Evolutionary conservation across 2,329 filamentous ascomycete genomes (phyloP).

Genomic region (Apiospora aurea): DNA sequence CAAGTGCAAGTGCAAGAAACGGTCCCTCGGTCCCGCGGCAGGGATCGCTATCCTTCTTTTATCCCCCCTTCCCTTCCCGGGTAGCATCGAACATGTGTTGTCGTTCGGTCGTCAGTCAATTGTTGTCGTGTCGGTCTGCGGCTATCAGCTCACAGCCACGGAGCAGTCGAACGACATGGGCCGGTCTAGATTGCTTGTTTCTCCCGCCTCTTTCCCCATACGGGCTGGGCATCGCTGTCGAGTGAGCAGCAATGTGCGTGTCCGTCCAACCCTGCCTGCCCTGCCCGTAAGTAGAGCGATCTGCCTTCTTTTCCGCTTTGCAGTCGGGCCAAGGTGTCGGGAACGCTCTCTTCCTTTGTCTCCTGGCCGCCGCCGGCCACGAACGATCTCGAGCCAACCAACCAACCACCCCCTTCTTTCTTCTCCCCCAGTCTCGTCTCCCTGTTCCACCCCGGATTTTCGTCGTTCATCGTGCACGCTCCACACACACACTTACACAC

Average conservation of each 20-base stretch:
- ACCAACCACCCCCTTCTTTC: background rate
- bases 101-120: conserved; percentile 4
- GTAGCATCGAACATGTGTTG: conserved; percentile 13
- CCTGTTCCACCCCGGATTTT: conserved; percentile 19
- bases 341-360: background rate
- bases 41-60: background rate
- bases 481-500: background rate
- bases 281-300: background rate
- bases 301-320: background rate
- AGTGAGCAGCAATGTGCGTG: too few relatives aligned
- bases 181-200: conserved; percentile 21
- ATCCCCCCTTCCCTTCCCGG: background rate
- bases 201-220: background rate
- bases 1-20: background rate
- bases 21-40: background rate
- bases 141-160: background rate
- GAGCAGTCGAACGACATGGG: conserved; percentile 9
- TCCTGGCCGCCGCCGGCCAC: background rate
- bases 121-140: background rate
- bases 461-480: conserved; percentile 20
- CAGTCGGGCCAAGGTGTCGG: background rate
- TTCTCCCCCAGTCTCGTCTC: conserved; percentile 11
- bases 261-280: background rate
- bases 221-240: background rate
- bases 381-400: background rate